These are phyloP conservation scores for Xylona heveae DNA, from an alignment of 495 filamentous ascomycete genomes.

Conservation along the genomic window DNA sequence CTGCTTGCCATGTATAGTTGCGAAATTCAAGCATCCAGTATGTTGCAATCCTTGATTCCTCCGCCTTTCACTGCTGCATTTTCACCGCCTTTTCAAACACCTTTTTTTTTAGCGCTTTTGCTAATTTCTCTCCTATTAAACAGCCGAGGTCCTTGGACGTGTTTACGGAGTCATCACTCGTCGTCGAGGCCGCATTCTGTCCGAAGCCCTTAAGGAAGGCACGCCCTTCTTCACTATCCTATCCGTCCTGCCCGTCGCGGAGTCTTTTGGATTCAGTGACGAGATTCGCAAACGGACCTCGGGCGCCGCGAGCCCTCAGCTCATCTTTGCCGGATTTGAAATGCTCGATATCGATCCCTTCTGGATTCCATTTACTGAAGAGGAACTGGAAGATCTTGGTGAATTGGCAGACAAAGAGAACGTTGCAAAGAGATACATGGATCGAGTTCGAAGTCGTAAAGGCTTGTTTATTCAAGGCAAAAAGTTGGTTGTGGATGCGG, in stretches of 20 bases:
- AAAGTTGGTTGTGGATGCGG: constrained; percentile 65
- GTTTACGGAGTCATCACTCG: constrained; percentile 88
- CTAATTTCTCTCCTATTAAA: constrained; percentile 2
- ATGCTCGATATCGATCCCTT: constrained; percentile 83
- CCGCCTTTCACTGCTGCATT: neutral
- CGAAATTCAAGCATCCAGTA: constrained; percentile 90
- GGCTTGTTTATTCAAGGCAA: constrained; percentile 63
- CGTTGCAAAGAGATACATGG: constrained; percentile 90
- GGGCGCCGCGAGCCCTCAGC: constrained; percentile 74
- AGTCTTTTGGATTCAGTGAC: constrained; percentile 87
- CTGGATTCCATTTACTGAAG: constrained; percentile 93
- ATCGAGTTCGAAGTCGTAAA: constrained; percentile 64
- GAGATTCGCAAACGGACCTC: constrained; percentile 90
- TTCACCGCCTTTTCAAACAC: neutral
- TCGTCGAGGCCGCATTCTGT: constrained; percentile 71
- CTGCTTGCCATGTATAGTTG: constrained; percentile 97
- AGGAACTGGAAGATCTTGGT: constrained; percentile 88
- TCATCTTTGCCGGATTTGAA: constrained; percentile 84
- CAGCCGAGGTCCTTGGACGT: constrained; percentile 80
- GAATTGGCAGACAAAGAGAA: constrained; percentile 86
- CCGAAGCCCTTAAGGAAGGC: constrained; percentile 82
- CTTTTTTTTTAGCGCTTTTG: neutral
- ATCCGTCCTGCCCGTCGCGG: constrained; percentile 69
- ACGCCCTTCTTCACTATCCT: constrained; percentile 90
- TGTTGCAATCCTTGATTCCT: constrained; percentile 11